Conservation (phyloP, 768 basidiomycete species). For the Lactarius indigo region DNA sequence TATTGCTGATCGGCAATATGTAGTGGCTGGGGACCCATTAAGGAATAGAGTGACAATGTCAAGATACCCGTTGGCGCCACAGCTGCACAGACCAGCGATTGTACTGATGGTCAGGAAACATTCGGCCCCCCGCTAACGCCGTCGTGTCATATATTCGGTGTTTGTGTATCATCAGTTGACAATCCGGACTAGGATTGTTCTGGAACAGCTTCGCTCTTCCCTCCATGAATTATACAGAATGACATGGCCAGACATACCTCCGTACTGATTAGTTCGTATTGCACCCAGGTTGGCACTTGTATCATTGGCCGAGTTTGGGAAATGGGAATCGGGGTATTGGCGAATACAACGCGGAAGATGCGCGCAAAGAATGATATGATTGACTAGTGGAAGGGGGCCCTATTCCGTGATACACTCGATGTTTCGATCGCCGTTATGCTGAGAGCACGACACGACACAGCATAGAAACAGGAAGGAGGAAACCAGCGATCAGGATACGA, state of each 20-base stretch:
- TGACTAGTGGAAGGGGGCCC: background rate
- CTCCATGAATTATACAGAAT: background rate
- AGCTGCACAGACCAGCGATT: background rate
- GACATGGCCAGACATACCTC: background rate
- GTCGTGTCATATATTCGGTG: background rate
- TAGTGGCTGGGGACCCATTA: background rate
- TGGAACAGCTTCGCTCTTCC: background rate
- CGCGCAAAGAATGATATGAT: background rate
- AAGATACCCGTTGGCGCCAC: background rate
- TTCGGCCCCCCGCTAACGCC: background rate
- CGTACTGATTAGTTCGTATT: background rate
- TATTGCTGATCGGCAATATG: conserved; percentile 1
- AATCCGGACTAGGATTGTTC: background rate
- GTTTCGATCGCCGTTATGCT: background rate
- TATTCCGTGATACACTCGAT: conserved; percentile 2
- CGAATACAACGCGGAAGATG: background rate
- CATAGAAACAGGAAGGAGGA: background rate
- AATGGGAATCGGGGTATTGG: background rate
- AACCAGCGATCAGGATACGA: background rate
- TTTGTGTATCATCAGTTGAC: background rate
- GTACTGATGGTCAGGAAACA: background rate
- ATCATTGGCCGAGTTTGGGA: background rate
- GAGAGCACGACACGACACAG: background rate
- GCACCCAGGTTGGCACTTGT: background rate
- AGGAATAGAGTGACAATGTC: background rate